Conservation (phyloP, 345 rosid species). For the Viola odorata region DNA sequence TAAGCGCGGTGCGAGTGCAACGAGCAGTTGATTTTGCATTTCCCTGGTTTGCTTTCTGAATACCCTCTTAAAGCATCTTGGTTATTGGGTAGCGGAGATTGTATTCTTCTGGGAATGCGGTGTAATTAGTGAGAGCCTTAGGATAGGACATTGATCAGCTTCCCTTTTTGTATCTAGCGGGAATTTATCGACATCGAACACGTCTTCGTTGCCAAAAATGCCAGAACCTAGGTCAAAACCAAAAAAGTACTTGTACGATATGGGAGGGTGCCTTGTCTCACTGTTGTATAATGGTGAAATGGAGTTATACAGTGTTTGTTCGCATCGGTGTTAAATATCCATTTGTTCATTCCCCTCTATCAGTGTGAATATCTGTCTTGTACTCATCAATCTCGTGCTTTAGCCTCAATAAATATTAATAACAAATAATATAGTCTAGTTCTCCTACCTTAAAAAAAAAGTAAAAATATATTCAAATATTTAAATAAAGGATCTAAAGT, state of each 20-base stretch:
- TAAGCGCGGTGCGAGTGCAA: neutral
- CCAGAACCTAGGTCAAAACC: too few relatives aligned
- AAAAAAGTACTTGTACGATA: neutral
- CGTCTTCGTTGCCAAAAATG: neutral
- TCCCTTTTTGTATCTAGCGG: conserved; percentile 23
- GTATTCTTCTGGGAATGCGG: neutral
- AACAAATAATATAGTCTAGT: too few relatives aligned
- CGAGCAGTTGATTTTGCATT: neutral
- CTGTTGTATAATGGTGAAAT: neutral
- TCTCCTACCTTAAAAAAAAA: too few relatives aligned
- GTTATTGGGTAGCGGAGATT: neutral
- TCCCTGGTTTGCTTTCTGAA: conserved; percentile 1
- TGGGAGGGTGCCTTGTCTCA: neutral
- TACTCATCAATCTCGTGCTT: too few relatives aligned
- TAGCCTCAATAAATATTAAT: too few relatives aligned
- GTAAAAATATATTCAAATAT: too few relatives aligned
- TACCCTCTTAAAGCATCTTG: conserved; percentile 1
- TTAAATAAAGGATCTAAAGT: too few relatives aligned
- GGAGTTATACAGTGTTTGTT: neutral
- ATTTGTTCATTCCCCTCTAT: too few relatives aligned
- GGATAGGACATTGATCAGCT: conserved; percentile 9
- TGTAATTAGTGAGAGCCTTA: conserved; percentile 17
- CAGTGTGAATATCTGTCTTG: too few relatives aligned
- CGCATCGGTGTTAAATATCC: too few relatives aligned
- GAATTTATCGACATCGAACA: neutral